Conservation (phyloP, 2,329 filamentous ascomycete genomes). For the Xylariaceae sp. region DNA sequence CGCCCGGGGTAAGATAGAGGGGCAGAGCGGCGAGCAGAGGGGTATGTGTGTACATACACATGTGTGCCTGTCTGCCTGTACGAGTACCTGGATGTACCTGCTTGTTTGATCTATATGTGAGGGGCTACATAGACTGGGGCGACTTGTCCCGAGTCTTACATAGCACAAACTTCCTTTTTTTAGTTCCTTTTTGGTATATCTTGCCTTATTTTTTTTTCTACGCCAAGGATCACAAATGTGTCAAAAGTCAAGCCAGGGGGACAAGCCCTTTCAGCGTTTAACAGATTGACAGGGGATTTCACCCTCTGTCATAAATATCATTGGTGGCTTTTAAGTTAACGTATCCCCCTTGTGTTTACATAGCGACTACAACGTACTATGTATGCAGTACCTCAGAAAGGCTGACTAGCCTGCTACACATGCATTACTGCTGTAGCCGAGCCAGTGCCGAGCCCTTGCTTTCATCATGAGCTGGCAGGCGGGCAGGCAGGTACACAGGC, state of each 20-base stretch:
- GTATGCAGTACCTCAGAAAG: not conserved
- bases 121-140: not conserved
- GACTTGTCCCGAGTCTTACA: not conserved
- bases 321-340: not conserved
- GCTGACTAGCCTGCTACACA: not conserved
- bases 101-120: not conserved
- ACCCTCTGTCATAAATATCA: conserved; percentile 17
- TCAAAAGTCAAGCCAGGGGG: not conserved
- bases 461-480: not conserved
- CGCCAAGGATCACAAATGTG: not conserved
- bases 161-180: not conserved
- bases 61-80: too few relatives aligned
- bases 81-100: not conserved
- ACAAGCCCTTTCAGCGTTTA: not conserved
- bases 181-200: too few relatives aligned
- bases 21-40: not conserved
- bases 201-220: not conserved
- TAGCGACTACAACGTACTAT: not conserved
- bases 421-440: not conserved
- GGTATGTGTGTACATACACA: not conserved
- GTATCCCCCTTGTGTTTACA: conserved; percentile 7
- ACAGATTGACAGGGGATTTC: conserved; percentile 14
- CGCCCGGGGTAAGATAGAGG: not conserved
- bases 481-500: too few relatives aligned
- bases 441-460: not conserved